phyloP scores from a whole-genome alignment of 129 eudicot species.

The Chrysanthemum seticuspe region DNA sequence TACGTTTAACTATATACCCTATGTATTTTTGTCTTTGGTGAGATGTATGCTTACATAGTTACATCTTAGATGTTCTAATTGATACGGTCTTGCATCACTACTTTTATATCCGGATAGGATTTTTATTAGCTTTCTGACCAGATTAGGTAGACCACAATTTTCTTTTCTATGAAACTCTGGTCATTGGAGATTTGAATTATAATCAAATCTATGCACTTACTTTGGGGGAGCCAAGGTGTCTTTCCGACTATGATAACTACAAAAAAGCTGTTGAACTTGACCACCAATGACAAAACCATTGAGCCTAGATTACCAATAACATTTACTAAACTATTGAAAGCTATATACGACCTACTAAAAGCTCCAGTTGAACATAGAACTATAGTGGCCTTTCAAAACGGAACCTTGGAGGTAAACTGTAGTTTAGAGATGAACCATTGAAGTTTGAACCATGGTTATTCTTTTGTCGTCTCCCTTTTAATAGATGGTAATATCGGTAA shows the following conservation, averaged over 20 bases:
- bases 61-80: not conserved
- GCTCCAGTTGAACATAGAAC: not conserved
- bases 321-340: not conserved
- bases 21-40: not conserved
- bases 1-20: not conserved
- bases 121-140: slow-evolving; percentile 16
- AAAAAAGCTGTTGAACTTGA: not conserved
- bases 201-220: not conserved
- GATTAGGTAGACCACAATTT: not conserved
- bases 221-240: slow-evolving; percentile 2
- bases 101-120: not conserved
- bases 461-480: not conserved
- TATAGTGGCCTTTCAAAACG: not conserved
- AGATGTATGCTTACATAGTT: slow-evolving; percentile 2
- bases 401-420: not conserved
- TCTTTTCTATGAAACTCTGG: too few species aligned
- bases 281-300: not conserved
- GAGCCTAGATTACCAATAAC: not conserved
- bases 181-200: not conserved
- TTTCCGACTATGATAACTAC: not conserved
- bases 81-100: slow-evolving; percentile 5
- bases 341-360: not conserved
- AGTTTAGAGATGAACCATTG: not conserved
- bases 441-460: not conserved
- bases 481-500: slow-evolving; percentile 1